phyloP scores from a whole-genome alignment of 805 yeast species.

The Saturnispora halmiae region DNA sequence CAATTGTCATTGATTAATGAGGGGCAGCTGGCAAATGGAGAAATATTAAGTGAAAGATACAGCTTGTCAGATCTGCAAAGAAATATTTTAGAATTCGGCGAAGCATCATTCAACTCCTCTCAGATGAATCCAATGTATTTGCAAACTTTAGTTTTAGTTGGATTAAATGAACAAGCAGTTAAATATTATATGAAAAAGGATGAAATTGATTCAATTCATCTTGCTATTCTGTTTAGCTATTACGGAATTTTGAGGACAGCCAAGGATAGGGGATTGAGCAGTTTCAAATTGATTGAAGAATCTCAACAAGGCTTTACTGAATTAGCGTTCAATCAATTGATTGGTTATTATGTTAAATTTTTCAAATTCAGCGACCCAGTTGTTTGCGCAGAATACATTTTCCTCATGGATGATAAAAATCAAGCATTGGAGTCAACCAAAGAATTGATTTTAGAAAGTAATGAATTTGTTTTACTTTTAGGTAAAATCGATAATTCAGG shows the following conservation, averaged over 20 bases:
- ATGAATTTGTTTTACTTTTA: constrained; percentile 70
- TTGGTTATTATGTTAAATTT: constrained; percentile 74
- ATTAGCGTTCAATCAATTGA: constrained; percentile 47
- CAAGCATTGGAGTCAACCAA: constrained; percentile 71
- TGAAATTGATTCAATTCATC: constrained; percentile 83
- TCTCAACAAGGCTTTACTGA: constrained; percentile 25
- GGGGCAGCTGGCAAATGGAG: constrained; percentile 28
- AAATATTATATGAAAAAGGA: constrained; percentile 50
- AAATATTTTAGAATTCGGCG: constrained; percentile 61
- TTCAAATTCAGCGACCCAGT: constrained; percentile 82
- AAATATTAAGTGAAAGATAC: constrained; percentile 61
- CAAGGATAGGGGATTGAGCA: constrained; percentile 12
- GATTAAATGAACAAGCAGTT: constrained; percentile 75
- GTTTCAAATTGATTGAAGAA: constrained; percentile 24
- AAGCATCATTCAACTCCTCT: constrained; percentile 57
- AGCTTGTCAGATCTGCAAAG: constrained; percentile 66
- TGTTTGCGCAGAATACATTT: constrained; percentile 84
- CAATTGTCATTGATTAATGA: constrained; percentile 73
- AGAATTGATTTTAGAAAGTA: constrained; percentile 76
- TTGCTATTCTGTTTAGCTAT: constrained; percentile 72
- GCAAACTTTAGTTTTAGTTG: constrained; percentile 64
- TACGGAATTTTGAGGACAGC: constrained; percentile 58
- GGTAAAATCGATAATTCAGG: constrained; percentile 83
- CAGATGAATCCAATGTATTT: constrained; percentile 62
- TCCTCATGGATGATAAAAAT: constrained; percentile 47